These are phyloP conservation scores for Beauveria scarabaeidicola DNA, from an alignment of 2,329 filamentous ascomycete genomes.

Conservation along the genomic window DNA sequence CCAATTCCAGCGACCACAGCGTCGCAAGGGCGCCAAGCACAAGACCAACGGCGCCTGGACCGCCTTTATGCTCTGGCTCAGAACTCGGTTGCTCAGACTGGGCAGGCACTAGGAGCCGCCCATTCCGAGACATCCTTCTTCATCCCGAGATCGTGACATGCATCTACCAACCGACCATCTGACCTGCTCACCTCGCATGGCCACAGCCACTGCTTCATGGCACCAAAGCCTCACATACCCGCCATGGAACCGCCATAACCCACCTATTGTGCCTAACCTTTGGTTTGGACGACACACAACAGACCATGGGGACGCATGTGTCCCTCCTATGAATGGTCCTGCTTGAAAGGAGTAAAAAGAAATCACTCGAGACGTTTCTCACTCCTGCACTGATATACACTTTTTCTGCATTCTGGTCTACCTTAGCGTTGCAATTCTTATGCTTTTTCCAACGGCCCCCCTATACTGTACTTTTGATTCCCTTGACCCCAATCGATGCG, in stretches of 20 bases:
- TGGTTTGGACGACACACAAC: neutral
- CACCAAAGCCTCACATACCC: neutral
- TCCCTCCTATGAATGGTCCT: neutral
- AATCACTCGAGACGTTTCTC: neutral
- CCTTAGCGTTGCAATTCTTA: conserved; percentile 9
- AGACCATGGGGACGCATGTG: neutral
- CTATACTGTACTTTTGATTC: neutral
- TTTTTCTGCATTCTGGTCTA: conserved; percentile 3
- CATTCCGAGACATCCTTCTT: neutral
- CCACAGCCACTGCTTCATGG: neutral
- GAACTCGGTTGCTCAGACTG: conserved; percentile 41
- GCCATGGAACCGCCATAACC: neutral
- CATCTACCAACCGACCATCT: neutral
- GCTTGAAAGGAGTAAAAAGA: neutral
- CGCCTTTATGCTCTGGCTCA: conserved; percentile 54
- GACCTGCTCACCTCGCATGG: neutral
- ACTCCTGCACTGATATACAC: neutral
- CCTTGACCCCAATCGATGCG: neutral
- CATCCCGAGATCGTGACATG: neutral
- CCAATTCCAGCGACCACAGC: conserved; percentile 33
- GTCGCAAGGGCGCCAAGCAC: conserved; percentile 44
- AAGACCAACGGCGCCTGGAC: conserved; percentile 56
- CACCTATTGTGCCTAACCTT: neutral
- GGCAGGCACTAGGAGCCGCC: conserved; percentile 27
- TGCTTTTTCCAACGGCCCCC: neutral